Evolutionary conservation across 73 alveolate genomes (phyloP).

Genomic region (Tetrahymena borealis): DNA sequence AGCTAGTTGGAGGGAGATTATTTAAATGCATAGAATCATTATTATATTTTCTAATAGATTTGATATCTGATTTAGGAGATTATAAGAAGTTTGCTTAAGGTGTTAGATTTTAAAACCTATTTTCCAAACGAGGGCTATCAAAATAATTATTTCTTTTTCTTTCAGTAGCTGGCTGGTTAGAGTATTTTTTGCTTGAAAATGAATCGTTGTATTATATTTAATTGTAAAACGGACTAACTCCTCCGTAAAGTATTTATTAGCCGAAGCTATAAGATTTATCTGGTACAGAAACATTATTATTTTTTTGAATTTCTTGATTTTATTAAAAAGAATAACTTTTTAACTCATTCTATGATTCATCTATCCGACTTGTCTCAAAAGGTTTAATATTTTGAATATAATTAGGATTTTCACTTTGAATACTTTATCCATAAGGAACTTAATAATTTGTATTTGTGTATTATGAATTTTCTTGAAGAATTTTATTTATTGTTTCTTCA

Average conservation of each 20-base stretch:
- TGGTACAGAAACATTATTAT: not conserved
- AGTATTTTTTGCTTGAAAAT: not conserved
- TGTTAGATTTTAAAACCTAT: not conserved
- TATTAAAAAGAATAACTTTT: not conserved
- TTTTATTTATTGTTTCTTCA: not conserved
- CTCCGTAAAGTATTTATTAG: not conserved
- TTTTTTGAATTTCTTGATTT: not conserved
- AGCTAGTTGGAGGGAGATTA: not conserved
- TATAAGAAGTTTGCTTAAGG: not conserved
- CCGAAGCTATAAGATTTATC: not conserved
- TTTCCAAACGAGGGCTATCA: not conserved
- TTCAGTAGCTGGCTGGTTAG: not conserved
- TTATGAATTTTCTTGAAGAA: not conserved
- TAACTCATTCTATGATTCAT: not conserved
- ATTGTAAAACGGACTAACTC: not conserved
- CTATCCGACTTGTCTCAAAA: not conserved
- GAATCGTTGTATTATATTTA: not conserved
- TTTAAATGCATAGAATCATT: not conserved
- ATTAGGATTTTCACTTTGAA: not conserved
- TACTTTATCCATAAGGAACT: not conserved
- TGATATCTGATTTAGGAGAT: not conserved
- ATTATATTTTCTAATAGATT: not conserved
- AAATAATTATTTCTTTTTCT: not conserved
- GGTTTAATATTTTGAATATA: not conserved
- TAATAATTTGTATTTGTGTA: not conserved